phyloP scores from a whole-genome alignment of 345 rosid species.

The Abelmoschus esculentus region DNA sequence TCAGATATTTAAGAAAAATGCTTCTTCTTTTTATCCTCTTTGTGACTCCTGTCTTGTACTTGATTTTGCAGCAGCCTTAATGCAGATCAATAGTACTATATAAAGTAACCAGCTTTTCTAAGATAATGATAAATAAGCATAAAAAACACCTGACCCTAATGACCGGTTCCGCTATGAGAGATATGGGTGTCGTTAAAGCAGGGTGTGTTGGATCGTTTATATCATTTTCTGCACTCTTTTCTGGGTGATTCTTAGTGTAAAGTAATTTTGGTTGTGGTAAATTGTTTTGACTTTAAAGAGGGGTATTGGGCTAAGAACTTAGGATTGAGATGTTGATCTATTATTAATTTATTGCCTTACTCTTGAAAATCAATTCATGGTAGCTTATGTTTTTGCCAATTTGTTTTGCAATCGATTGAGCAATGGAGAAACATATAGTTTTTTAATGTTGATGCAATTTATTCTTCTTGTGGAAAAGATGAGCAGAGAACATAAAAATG shows the following conservation, averaged over 20 bases:
- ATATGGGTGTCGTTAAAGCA: neutral
- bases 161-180: neutral
- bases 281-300: neutral
- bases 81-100: neutral
- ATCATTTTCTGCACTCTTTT: neutral
- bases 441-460: conserved; percentile 9
- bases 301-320: neutral
- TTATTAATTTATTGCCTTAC: neutral
- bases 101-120: neutral
- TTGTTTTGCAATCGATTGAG: neutral
- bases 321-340: neutral
- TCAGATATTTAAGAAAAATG: neutral
- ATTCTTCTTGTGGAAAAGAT: conserved; percentile 20
- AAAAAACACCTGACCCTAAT: neutral
- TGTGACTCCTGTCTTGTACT: neutral
- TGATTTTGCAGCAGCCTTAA: neutral
- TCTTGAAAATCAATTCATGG: neutral
- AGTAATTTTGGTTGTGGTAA: neutral
- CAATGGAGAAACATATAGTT: neutral
- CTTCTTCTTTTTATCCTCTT: neutral
- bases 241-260: no score
- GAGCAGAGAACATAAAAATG: conserved; percentile 31
- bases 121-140: neutral
- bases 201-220: neutral
- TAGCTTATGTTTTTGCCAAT: neutral